Percentiles rank a stretch among this genome's conserved stretches.
These are phyloP conservation scores for Neotropicomus parvogracilis DNA, from an alignment of 1,284 basidiomycete genomes.

Conservation along the genomic window DNA sequence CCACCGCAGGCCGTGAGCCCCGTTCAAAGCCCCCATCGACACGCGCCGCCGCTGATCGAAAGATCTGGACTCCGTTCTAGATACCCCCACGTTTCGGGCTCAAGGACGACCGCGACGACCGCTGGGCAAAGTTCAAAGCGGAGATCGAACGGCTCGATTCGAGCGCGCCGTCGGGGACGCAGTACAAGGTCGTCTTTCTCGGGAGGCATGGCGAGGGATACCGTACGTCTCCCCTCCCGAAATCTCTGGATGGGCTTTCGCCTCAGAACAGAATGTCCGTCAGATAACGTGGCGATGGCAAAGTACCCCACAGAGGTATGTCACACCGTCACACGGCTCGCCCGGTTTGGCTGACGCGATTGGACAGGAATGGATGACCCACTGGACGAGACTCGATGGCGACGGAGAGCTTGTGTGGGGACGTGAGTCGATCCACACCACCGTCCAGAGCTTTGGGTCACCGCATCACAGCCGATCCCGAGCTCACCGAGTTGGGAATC, in stretches of 20 bases:
- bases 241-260: not conserved
- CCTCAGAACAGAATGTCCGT: not conserved
- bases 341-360: not conserved
- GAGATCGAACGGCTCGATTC: slow-evolving; percentile 46
- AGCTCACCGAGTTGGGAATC: slow-evolving; percentile 64
- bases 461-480: slow-evolving; percentile 62
- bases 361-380: slow-evolving; percentile 54
- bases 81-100: slow-evolving; percentile 63
- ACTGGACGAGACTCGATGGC: slow-evolving; percentile 64
- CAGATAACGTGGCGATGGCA: slow-evolving; percentile 71
- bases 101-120: slow-evolving; percentile 46
- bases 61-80: slow-evolving; percentile 32
- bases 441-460: not conserved
- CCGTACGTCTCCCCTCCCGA: slow-evolving; percentile 27
- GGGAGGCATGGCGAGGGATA: slow-evolving; percentile 73
- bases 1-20: slow-evolving; percentile 19
- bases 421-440: slow-evolving; percentile 44
- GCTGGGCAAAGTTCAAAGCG: slow-evolving; percentile 52
- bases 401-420: slow-evolving; percentile 79
- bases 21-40: slow-evolving; percentile 1
- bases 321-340: not conserved
- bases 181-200: slow-evolving; percentile 64
- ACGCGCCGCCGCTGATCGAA: not conserved
- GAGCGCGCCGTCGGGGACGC: slow-evolving; percentile 35
- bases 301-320: slow-evolving; percentile 65